Conservation (phyloP, 2,329 filamentous ascomycete species). For the Cladosporium sp. region DNA sequence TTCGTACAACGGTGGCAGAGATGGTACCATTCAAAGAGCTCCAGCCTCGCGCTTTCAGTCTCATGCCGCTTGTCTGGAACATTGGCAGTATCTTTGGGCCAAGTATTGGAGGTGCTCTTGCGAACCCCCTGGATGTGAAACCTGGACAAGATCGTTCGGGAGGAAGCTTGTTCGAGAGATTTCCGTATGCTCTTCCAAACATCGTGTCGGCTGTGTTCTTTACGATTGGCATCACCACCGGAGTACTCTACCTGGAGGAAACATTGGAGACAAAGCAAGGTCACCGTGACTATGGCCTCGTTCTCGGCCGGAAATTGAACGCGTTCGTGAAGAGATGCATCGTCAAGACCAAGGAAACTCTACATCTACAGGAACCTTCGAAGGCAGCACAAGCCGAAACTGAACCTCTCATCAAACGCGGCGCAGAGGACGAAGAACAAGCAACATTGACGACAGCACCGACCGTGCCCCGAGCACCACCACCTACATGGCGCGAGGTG, state of each 20-base stretch:
- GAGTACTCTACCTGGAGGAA: conserved; percentile 81
- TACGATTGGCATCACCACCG: conserved; percentile 71
- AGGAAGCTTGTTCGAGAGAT: conserved; percentile 70
- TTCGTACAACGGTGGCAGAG: conserved; percentile 82
- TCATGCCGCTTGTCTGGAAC: conserved; percentile 92
- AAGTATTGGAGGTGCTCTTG: conserved; percentile 82
- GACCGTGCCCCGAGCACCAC: conserved; percentile 25
- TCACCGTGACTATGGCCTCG: conserved; percentile 71
- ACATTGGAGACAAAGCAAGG: conserved; percentile 73
- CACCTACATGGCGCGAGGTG: conserved; percentile 61
- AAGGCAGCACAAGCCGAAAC: conserved; percentile 9
- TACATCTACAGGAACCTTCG: conserved; percentile 11
- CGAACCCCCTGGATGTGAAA: conserved; percentile 74
- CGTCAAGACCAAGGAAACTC: not conserved
- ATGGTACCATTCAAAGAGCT: conserved; percentile 85
- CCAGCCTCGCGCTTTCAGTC: conserved; percentile 83
- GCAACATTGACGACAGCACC: conserved; percentile 24
- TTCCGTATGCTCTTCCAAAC: conserved; percentile 84
- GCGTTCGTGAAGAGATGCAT: not conserved
- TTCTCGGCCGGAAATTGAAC: conserved; percentile 68
- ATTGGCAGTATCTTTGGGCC: conserved; percentile 87
- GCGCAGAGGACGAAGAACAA: conserved; percentile 28
- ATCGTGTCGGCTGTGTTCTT: conserved; percentile 76
- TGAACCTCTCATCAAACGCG: conserved; percentile 31
- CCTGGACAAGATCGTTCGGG: conserved; percentile 50